Evolutionary conservation across 139 green algal species (phyloP), one percentile per base, ranked within the genome.

Genomic region (Chlorella sp.): DNA sequence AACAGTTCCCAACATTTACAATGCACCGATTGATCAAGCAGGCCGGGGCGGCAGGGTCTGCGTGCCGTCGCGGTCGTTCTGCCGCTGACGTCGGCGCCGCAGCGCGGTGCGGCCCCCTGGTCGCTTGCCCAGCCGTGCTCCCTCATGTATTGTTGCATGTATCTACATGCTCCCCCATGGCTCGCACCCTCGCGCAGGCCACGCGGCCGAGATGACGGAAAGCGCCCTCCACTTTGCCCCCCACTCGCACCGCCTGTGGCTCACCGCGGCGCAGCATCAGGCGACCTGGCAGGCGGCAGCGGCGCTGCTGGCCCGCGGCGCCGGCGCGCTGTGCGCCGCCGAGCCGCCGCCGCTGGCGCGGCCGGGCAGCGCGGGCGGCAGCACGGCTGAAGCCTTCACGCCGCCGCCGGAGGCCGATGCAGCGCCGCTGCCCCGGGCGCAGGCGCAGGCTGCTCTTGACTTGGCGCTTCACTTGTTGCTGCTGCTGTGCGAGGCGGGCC

Each of bases 391-490:
- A 21, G 21, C 23, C 56, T 33, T 0, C 15, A 29, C 56, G 46
- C 14, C 17, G 17, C 46, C 14, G 17, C 46, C 14, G 15, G 23
- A 23, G 0, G 27, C 56, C 56, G 33, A n/a, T n/a, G n/a, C n/a
- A n/a, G n/a, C n/a, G n/a, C n/a, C n/a, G 23, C 56, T 63, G 56
- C 56, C 56, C 29, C 29, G 60, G 2, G 33, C n/a, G 60, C 60
- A 48, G 60, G 60, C n/a, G n/a, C 14, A 12, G 9, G n/a, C 23
- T 1, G 60, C 60, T 12, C 29, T 45, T 17, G 60, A 67, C 60
- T 31, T 67, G 1, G 60, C 60, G n/a, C 60, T 67, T n/a, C 60
- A 31, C n/a, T 17, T 67, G 60, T 8, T 67, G 60, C 43, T n/a
- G 12, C 29, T 45, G 60, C 31, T 67, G 56, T 38, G 23, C 15